Conservation (phyloP, 2,329 filamentous ascomycete species). For the Botrytis galanthina region DNA sequence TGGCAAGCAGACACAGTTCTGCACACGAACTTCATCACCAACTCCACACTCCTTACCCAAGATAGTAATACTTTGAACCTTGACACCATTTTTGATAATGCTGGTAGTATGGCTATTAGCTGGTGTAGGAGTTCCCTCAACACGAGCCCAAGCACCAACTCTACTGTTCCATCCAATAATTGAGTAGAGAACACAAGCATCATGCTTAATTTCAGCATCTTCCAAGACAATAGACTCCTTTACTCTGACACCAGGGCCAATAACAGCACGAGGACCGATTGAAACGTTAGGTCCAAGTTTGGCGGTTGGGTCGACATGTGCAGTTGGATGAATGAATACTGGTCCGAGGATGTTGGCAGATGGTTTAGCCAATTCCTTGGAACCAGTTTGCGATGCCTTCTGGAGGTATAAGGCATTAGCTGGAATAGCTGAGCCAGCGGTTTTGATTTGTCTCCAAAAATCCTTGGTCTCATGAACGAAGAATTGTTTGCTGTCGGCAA, state of each 20-base stretch:
- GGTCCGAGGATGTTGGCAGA: constrained; percentile 86
- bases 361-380: constrained; percentile 76
- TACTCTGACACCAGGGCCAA: constrained; percentile 85
- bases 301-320: constrained; percentile 86
- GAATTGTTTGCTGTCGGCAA: constrained; percentile 96
- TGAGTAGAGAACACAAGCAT: constrained; percentile 90
- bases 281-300: constrained; percentile 97
- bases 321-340: constrained; percentile 92
- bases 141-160: constrained; percentile 95
- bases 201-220: constrained; percentile 93
- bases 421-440: constrained; percentile 91
- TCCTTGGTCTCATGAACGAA: constrained; percentile 98
- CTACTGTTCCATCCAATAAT: constrained; percentile 97
- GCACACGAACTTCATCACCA: constrained; percentile 89
- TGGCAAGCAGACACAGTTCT: constrained; percentile 96
- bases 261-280: constrained; percentile 80
- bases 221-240: constrained; percentile 97
- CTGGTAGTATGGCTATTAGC: constrained; percentile 86
- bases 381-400: constrained; percentile 82
- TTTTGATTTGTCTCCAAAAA: constrained; percentile 99
- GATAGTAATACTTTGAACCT: constrained; percentile 98
- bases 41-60: constrained; percentile 94
- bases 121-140: constrained; percentile 90
- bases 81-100: constrained; percentile 96
- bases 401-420: constrained; percentile 96